A percentile compares a stretch with the other conserved stretches of the same genome.
Conservation (phyloP, 1,284 basidiomycete species). For the Binderoboletus segoi region DNA sequence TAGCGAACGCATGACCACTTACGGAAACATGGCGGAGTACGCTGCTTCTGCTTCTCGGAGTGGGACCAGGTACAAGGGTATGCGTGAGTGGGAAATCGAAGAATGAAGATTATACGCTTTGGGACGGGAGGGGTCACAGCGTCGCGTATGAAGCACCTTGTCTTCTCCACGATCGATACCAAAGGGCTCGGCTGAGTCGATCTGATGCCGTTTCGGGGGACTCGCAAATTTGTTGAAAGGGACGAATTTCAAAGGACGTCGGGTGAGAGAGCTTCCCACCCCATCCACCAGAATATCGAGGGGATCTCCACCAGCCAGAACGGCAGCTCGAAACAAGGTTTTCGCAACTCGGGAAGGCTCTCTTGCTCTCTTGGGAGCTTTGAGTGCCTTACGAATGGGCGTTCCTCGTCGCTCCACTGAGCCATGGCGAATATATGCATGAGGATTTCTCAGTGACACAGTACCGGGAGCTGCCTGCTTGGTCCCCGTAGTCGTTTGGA, state of each 20-base stretch:
- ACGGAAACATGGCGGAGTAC: slow-evolving; percentile 33
- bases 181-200: background rate
- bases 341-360: slow-evolving; percentile 13
- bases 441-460: background rate
- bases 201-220: background rate
- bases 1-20: slow-evolving; percentile 4
- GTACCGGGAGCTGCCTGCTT: background rate
- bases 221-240: slow-evolving; percentile 22
- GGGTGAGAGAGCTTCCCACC: slow-evolving; percentile 13
- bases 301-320: slow-evolving; percentile 31
- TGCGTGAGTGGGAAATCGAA: slow-evolving; percentile 1
- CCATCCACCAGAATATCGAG: slow-evolving; percentile 15
- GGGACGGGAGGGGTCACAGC: background rate
- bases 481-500: background rate
- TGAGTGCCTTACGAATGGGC: background rate
- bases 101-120: background rate
- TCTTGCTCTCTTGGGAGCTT: background rate
- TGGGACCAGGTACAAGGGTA: slow-evolving; percentile 28
- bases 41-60: slow-evolving; percentile 32
- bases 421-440: slow-evolving; percentile 26
- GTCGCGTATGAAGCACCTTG: background rate
- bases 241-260: slow-evolving; percentile 32
- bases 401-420: background rate
- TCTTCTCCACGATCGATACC: background rate
- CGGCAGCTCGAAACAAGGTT: slow-evolving; percentile 26